Base-by-base conservation (phyloP, 768 basidiomycete genomes). In the Hygrophorus russula region DNA sequence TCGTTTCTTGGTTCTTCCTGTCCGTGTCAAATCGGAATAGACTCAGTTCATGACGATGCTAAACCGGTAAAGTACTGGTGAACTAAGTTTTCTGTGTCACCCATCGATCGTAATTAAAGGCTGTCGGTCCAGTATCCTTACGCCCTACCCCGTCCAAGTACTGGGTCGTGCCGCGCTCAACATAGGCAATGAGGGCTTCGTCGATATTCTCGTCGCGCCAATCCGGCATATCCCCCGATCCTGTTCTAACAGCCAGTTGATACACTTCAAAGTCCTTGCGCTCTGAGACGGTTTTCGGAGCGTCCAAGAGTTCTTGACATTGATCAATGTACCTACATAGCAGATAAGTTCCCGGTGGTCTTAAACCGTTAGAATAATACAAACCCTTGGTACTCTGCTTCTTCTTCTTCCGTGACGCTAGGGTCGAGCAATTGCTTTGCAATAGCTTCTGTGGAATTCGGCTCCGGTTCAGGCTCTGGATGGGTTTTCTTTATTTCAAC, bases 381-480 rank as follows among this genome's bases (percentile, higher is more conserved):
- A 27, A 40, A 82, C 80, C 77, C 78, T 52, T 80, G 74, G 59
- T 89, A 90, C 56, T 89, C 85, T 0, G 69, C 64, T 47, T 76
- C 69, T 54, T 89, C 84, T 24, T 69, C 65, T 24, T 71, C 71
- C 0, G 78, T 69, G 4, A 89, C 81, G 3, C 60, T 62, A 1
- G 84, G 84, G 46, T 82, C 58, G 3, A 88, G 65, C 11, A 80
- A 64, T 9, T 71, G 65, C 32, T 55, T 63, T 11, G 81, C 82
- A 20, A 88, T 63, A 2, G 56, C 64, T 48, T 76, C 78, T 2
- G 83, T 79, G 2, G 80, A 74, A 44, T 66, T 59, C 41, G 58
- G 62, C 44, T 74, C 70, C 3, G 60, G 45, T 29, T 61, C 60
- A 27, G 59, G 52, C 41, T 59, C 56, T 19, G 43, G 39, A 29